Conservation (phyloP, 805 yeast genomes). For the Saccharomycopsis microspora region DNA sequence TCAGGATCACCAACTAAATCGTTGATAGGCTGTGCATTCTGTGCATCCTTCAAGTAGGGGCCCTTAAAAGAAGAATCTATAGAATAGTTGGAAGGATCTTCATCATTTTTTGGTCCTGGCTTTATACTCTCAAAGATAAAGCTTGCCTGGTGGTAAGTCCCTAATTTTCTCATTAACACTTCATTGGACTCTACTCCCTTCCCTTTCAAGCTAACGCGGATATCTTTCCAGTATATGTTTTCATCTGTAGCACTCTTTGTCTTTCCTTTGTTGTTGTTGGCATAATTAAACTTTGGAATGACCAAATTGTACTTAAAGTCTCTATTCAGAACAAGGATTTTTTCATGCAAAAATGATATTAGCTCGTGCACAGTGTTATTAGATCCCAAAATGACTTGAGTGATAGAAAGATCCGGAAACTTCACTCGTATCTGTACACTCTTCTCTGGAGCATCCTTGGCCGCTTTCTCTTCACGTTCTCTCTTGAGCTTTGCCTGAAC, state of each 20-base stretch:
- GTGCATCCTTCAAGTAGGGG: conserved; percentile 19
- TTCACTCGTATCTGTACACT: conserved; percentile 23
- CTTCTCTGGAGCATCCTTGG: conserved; percentile 15
- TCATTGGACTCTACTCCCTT: conserved; percentile 18
- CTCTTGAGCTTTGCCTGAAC: conserved; percentile 13
- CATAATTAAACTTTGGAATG: conserved; percentile 9
- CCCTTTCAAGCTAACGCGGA: too few species aligned
- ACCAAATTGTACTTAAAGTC: conserved; percentile 12
- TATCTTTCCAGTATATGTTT: conserved; percentile 17
- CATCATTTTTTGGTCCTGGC: conserved; percentile 17
- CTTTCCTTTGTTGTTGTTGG: conserved; percentile 5
- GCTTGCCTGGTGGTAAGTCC: conserved; percentile 16
- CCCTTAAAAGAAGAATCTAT: conserved; percentile 13
- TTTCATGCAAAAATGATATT: conserved; percentile 17
- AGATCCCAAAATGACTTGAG: conserved; percentile 21
- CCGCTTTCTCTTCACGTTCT: conserved; percentile 11
- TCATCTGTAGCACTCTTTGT: conserved; percentile 1
- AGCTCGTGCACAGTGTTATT: conserved; percentile 21
- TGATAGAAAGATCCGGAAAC: conserved; percentile 24
- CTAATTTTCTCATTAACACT: conserved; percentile 16
- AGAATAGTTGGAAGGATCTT: conserved; percentile 1
- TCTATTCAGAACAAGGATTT: conserved; percentile 17
- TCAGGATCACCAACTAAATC: conserved; percentile 1
- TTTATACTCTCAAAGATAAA: conserved; percentile 14
- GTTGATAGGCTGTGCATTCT: conserved; percentile 6